Evolutionary conservation across 805 yeast genomes (phyloP), one percentile per base, ranked within the genome.

Genomic region (Zygosaccharomyces kombuchaensis): DNA sequence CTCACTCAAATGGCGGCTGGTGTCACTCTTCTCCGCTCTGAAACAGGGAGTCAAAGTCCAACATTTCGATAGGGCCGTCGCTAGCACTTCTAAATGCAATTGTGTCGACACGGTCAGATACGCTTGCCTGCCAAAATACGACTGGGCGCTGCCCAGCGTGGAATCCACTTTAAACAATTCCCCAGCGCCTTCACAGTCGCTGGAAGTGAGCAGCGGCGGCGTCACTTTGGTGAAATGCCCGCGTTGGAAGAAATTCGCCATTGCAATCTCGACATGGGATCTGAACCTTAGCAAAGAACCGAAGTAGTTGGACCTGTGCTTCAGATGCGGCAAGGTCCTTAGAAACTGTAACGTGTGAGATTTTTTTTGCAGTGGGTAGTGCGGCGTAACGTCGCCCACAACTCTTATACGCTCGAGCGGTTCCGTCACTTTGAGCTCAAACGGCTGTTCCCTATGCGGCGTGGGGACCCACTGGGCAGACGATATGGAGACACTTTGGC

Each of bases 151-250:
- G 16, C 50, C 52, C 23, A 10, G 25, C 48, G 67, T 45, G 1
- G 72, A 66, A 36, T 71, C 73, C 9, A 90, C 67, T 37, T 67
- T 69, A 54, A 93, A 93, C 50, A 86, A 77, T 60, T 93, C 98
- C 4, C 98, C 98, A 2, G 96, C 97, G 13, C 99, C 98, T 68
- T 93, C 99, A 62, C 98, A 91, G 63, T 93, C 99, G 1, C 95
- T 80, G 9, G 87, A 73, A 0, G 99, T 93, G 17, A 91, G 68
- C 9, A 91, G 56, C 6, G 99, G 99, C 2, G 98, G 95, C 21
- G 81, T 72, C 0, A 87, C 88, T 67, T 87, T 90, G 10, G 73
- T 66, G 53, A 87, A 88, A 10, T 75, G 75, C 14, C 74, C 55
- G 0, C 58, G 45, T 14, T 71, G 67, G 62, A 87, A 87, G 55